A percentile compares a stretch with the other conserved stretches of the same genome.
Evolutionary conservation across 805 yeast species (phyloP).

Genomic region (Pichia nanzhaoensis): DNA sequence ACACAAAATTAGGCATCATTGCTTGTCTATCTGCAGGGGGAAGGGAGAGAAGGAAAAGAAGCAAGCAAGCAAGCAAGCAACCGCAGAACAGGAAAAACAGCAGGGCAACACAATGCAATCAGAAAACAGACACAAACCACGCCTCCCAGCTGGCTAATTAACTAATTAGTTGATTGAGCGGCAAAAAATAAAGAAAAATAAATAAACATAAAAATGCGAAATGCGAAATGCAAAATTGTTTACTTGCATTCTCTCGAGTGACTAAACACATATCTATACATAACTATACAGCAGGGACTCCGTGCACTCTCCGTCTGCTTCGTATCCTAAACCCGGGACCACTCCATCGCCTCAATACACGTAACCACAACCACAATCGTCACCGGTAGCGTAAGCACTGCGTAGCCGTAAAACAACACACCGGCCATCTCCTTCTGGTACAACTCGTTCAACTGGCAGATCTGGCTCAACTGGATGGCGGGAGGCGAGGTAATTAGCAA

Average conservation of each 20-base stretch:
- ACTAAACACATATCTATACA: too few species aligned
- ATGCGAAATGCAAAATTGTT: too few species aligned
- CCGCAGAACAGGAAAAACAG: too few species aligned
- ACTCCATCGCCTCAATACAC: slow-evolving; percentile 47
- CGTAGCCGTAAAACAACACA: slow-evolving; percentile 78
- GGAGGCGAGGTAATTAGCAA: slow-evolving; percentile 75
- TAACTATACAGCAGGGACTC: too few species aligned
- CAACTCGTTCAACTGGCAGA: slow-evolving; percentile 67
- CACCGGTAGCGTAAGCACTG: slow-evolving; percentile 65
- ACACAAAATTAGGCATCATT: slow-evolving; percentile 4
- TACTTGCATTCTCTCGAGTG: too few species aligned
- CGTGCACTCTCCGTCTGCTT: too few species aligned
- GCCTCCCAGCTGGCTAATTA: background rate
- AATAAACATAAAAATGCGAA: too few species aligned
- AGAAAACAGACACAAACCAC: too few species aligned
- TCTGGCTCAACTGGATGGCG: slow-evolving; percentile 76
- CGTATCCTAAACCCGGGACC: slow-evolving; percentile 23
- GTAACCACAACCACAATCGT: slow-evolving; percentile 67
- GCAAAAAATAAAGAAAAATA: background rate
- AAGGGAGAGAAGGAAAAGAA: too few species aligned
- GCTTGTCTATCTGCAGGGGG: too few species aligned
- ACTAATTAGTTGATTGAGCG: background rate
- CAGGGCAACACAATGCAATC: too few species aligned
- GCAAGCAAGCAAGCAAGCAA: too few species aligned
- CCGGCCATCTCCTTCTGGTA: slow-evolving; percentile 81